phyloP scores from a whole-genome alignment of 768 basidiomycete genomes.

The Russula virescens region DNA sequence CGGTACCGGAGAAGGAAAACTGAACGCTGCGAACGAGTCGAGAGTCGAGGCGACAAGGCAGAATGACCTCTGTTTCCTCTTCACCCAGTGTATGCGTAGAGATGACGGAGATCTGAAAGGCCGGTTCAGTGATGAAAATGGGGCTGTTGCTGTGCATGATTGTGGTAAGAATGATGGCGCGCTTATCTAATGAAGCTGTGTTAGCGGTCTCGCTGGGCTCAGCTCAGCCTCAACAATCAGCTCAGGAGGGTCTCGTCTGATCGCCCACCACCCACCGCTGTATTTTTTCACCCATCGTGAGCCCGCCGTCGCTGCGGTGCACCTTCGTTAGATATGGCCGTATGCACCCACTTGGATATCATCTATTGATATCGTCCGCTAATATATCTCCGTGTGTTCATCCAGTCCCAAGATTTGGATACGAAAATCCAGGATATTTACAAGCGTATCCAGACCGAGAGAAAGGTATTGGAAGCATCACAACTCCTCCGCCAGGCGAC shows the following conservation, averaged over 20 bases:
- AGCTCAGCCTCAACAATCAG: background rate
- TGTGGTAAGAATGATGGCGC: background rate
- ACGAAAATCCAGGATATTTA: constrained; percentile 90
- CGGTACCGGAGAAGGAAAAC: constrained; percentile 48
- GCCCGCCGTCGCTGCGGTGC: constrained; percentile 14
- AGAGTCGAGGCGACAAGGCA: constrained; percentile 42
- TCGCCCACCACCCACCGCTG: background rate
- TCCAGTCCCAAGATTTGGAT: constrained; percentile 59
- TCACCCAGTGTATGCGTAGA: constrained; percentile 41
- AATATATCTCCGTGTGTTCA: background rate
- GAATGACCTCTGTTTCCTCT: constrained; percentile 30
- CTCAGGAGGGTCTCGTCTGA: constrained; percentile 10
- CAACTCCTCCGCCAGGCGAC: constrained; percentile 77
- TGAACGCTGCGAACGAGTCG: constrained; percentile 44
- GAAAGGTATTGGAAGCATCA: constrained; percentile 85
- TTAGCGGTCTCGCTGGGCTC: too few relatives aligned
- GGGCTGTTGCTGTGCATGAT: constrained; percentile 24
- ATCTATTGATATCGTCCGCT: constrained; percentile 8
- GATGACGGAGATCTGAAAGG: constrained; percentile 41
- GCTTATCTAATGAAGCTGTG: constrained; percentile 20
- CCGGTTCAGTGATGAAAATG: constrained; percentile 41
- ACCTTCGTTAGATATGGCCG: constrained; percentile 13
- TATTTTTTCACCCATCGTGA: constrained; percentile 7
- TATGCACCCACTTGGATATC: constrained; percentile 3
- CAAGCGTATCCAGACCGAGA: constrained; percentile 87